A percentile compares a stretch with the other conserved stretches of the same genome.
phyloP scores from a whole-genome alignment of 2,329 filamentous ascomycete genomes.

The Parascedosporium putredinis region DNA sequence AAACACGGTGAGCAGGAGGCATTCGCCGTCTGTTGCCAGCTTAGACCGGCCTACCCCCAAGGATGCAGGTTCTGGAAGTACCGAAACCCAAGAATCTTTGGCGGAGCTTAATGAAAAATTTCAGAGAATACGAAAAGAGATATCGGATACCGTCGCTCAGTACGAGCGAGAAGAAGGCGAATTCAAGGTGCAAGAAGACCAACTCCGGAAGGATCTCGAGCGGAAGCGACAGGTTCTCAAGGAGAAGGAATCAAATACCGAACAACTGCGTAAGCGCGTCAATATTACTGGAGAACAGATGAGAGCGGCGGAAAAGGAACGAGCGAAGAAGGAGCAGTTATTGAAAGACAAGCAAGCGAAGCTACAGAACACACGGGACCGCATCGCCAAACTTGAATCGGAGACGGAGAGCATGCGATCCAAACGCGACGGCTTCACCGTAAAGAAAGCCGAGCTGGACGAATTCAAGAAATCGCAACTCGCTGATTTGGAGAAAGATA shows the following conservation, averaged over 20 bases:
- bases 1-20: conserved; percentile 59
- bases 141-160: conserved; percentile 64
- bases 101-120: conserved; percentile 73
- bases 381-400: conserved; percentile 56
- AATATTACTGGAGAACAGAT: conserved; percentile 73
- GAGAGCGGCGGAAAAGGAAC: conserved; percentile 67
- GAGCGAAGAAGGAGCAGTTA: conserved; percentile 63
- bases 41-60: conserved; percentile 38
- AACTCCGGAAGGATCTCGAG: conserved; percentile 68
- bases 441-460: conserved; percentile 40
- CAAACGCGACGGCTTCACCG: conserved; percentile 42
- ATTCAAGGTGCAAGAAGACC: conserved; percentile 51
- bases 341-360: conserved; percentile 60
- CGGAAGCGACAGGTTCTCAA: conserved; percentile 67
- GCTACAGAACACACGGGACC: conserved; percentile 58
- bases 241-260: conserved; percentile 84
- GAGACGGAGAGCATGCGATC: conserved; percentile 50
- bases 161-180: conserved; percentile 64
- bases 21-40: conserved; percentile 60
- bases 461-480: conserved; percentile 41
- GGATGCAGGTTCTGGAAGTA: conserved; percentile 15
- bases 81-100: conserved; percentile 34
- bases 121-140: conserved; percentile 70
- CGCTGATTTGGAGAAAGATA: conserved; percentile 42
- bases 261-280: conserved; percentile 72